Evolutionary conservation across 768 basidiomycete species (phyloP).

Genomic region (Macrolepiota fuliginosa): DNA sequence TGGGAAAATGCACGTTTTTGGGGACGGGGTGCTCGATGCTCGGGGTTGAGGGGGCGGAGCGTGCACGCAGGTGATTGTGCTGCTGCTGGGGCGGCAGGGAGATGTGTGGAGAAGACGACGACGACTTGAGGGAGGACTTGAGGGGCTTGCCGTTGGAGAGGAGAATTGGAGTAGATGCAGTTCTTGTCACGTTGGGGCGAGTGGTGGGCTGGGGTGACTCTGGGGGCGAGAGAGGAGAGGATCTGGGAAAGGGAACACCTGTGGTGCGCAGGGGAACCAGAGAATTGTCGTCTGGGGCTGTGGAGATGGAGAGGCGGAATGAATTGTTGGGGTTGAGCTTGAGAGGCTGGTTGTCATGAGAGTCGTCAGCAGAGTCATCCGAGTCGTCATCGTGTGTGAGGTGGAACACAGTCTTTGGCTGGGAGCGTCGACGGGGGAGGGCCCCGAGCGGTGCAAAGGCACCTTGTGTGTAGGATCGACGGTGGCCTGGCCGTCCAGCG

Average conservation of each 20-base stretch:
- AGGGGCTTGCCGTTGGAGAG: constrained; percentile 82
- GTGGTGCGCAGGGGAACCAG: neutral
- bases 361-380: constrained; percentile 4
- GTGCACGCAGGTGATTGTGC: constrained; percentile 26
- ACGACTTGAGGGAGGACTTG: constrained; percentile 77
- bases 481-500: constrained; percentile 32
- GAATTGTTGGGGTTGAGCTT: constrained; percentile 21
- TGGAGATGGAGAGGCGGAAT: constrained; percentile 15
- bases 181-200: constrained; percentile 32
- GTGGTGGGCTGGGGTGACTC: constrained; percentile 15
- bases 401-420: neutral
- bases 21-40: constrained; percentile 28
- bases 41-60: constrained; percentile 61
- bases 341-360: constrained; percentile 13
- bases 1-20: constrained; percentile 90
- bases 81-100: constrained; percentile 17
- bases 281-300: constrained; percentile 13
- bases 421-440: constrained; percentile 36
- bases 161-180: constrained; percentile 41
- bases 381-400: constrained; percentile 5
- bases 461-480: constrained; percentile 37
- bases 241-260: constrained; percentile 41
- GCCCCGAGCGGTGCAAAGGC: constrained; percentile 46
- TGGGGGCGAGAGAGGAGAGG: constrained; percentile 24
- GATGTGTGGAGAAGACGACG: constrained; percentile 36